Base-by-base conservation (phyloP, 768 basidiomycete species). In the Pholiota conissans region DNA sequence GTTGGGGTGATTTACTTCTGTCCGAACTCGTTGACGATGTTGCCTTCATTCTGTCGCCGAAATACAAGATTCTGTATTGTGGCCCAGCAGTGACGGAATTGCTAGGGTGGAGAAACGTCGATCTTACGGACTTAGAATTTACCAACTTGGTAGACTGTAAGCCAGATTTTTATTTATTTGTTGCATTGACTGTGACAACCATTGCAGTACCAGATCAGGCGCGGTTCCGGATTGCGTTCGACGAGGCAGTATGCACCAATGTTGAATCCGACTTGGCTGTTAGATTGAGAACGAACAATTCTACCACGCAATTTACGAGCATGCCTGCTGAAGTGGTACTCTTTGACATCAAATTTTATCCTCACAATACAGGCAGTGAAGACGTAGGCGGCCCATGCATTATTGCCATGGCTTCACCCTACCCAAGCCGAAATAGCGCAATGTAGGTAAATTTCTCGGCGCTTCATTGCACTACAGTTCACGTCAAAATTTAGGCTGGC, bases 1-100 rank as follows among this genome's bases (percentile, higher is more conserved):
- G 87, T 55, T 95, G 93, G 93, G 87, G 86, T 16, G 92, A 94
- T 69, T 76, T 95, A 13, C 77, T 93, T 24, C 72, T 90, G 57
- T 79, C 84, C 1, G 93, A 93, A 67, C 80, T 92, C 28, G 84
- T 88, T 28, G 92, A 92, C 59, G 84, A 81, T 16, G 79, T 90
- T 67, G 74, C 84, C 30, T 77, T 95, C 64, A 74, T 93, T 45
- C 77, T 92, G 57, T 90, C 87, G 26, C 73, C 73, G n/a, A 65
- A 78, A 8, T 81, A 80, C 65, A 83, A 80, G 60, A 79, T 93
- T 28, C 79, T 89, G 59, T 91, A 85, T 69, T 90, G 87, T 67
- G 84, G 84, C 34, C 78, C 81, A 22, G 82, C 87, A 4, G 79
- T 91, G 40, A 78, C 78, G 27, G 90, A 90, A 59, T 76, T 92